Conservation (phyloP, 176 grass and related monocot species). For the Themeda triandra region DNA sequence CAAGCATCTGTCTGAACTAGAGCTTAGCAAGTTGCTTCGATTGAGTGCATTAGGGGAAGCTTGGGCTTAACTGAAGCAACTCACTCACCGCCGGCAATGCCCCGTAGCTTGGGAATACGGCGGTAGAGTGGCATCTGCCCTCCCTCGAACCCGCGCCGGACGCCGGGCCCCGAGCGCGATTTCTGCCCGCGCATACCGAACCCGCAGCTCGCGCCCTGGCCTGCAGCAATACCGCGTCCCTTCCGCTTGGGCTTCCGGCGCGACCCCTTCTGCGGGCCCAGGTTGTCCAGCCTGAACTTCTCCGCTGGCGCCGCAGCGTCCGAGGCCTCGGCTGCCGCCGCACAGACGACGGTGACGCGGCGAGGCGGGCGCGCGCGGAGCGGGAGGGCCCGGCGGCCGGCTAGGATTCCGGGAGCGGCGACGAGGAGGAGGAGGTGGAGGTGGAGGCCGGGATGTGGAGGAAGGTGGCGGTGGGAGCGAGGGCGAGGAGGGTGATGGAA, state of each 20-base stretch:
- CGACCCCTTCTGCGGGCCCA: constrained; percentile 77
- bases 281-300: constrained; percentile 83
- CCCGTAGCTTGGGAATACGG: constrained; percentile 85
- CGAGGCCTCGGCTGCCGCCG: constrained; percentile 22
- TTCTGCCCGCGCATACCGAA: constrained; percentile 97
- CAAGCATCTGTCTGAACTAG: background rate
- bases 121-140: constrained; percentile 98
- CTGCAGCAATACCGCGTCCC: constrained; percentile 83
- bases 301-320: constrained; percentile 11
- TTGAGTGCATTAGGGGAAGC: background rate
- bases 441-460: constrained; percentile 29
- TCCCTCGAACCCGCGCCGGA: constrained; percentile 91
- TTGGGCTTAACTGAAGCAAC: background rate
- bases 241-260: constrained; percentile 66
- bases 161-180: constrained; percentile 80
- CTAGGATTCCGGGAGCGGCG: background rate
- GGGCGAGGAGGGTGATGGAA: constrained; percentile 43
- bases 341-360: constrained; percentile 37
- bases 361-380: constrained; percentile 20
- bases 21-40: background rate
- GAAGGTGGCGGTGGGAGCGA: constrained; percentile 31
- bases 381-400: background rate
- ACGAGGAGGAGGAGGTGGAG: constrained; percentile 29
- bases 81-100: constrained; percentile 82
- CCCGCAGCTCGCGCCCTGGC: constrained; percentile 93